Conservation (phyloP, 192 early-diverging fungal species). For the Phlyctochytrium bullatum region DNA sequence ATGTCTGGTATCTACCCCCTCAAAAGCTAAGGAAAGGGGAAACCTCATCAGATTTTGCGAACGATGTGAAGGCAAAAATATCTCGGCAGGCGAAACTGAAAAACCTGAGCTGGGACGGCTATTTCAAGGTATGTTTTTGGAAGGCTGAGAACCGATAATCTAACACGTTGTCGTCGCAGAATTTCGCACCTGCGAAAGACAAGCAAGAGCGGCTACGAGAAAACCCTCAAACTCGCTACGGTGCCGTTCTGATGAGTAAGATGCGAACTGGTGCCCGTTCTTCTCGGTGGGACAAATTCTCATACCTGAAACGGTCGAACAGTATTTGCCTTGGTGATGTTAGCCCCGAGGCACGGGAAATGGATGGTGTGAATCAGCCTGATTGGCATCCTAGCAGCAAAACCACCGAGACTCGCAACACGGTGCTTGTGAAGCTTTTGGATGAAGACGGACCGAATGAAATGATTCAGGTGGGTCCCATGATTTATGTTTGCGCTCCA, state of each 20-base stretch:
- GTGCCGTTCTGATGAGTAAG: constrained; percentile 37
- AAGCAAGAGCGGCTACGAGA: constrained; percentile 38
- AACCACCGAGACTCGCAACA: constrained; percentile 33
- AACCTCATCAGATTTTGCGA: constrained; percentile 49
- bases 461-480: constrained; percentile 34
- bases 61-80: constrained; percentile 54
- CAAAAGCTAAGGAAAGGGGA: constrained; percentile 31
- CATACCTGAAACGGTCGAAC: constrained; percentile 26
- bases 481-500: not conserved
- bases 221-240: constrained; percentile 40
- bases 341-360: not conserved
- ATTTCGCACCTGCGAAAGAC: constrained; percentile 37
- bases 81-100: constrained; percentile 47
- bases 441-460: constrained; percentile 30
- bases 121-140: constrained; percentile 48
- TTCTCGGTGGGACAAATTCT: not conserved
- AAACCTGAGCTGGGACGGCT: constrained; percentile 59
- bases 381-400: constrained; percentile 20
- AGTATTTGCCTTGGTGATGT: constrained; percentile 26
- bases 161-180: constrained; percentile 16
- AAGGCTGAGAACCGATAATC: no score
- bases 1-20: constrained; percentile 53
- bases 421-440: constrained; percentile 30
- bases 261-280: constrained; percentile 16
- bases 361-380: constrained; percentile 18